Evolutionary conservation across 139 green algal genomes (phyloP), one percentile per base, ranked within the genome.

Genomic region (Micromonas commoda): DNA sequence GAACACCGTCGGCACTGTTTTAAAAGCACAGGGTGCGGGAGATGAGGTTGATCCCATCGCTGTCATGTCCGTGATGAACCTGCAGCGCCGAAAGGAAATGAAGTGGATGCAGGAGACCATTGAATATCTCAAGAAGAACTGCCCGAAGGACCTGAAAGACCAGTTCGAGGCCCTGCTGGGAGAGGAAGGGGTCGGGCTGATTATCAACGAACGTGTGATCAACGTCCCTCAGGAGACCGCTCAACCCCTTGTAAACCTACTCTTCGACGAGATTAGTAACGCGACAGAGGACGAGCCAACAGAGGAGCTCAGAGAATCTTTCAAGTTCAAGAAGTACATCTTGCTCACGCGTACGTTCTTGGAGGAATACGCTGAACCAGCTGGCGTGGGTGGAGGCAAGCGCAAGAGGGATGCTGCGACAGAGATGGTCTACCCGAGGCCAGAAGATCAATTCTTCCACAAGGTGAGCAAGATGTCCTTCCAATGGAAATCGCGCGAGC

Each of bases 171-270:
- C 23, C 5, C 20, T 54, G 38, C 60, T 80, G 37, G 54, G 37
- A 21, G 66, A 61, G 21, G 28, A 70, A 24, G 37, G 1, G 51
- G 66, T 3, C 1, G 91, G 81, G 2, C 81, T 97, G 53, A 31
- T 97, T 0, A 28, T 97, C 3, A 93, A 85, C 64, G 92, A 97
- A 81, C 85, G 93, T 0, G 77, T 97, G 20, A 85, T 97, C 71
- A 97, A 97, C 85, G 86, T 83, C 54, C 93, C 93, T 19, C 72
- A 71, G 26, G 72, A 78, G 26, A 24, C 34, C 4, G 54, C 45
- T 13, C 6, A n/a, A 37, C 78, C 78, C 13, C 61, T 83, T 13
- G 24, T 68, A 20, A 28, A 83, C 16, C 3, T 4, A 0, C 35
- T 83, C 16, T 83, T 83, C 71, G 78, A 83, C 33, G 78, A 83